Evolutionary conservation across 345 rosid species (phyloP), one percentile per base, ranked within the genome.

Genomic region (Brassica incana): DNA sequence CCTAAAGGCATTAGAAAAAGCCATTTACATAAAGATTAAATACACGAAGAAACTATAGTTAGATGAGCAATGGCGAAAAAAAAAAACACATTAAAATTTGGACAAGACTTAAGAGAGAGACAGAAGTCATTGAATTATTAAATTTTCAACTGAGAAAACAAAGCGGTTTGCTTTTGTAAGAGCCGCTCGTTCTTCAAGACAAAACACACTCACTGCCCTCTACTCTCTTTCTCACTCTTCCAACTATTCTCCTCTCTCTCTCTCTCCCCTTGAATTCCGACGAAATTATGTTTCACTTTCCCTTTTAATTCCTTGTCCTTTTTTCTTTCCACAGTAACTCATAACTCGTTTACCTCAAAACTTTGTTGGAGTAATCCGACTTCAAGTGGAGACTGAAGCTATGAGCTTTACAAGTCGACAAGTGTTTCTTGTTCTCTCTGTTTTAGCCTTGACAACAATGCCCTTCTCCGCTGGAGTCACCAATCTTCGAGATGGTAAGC

Each of bases 401-500:
- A 89, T 89, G 92, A 85, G 87, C 68, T 86, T 52, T 71, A 75
- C 23, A 68, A 85, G 77, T 73, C 16, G 76, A 74, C 33, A 84
- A 67, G 32, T 76, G 77, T 2, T 75, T 12, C 67, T 75, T 83
- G 82, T 80, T 66, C 72, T 88, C 80, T 76, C 79, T 84, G 78
- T 83, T 60, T 45, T 77, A 58, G 81, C 84, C 32, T 75, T 82
- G 56, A 78, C 83, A 14, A 48, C 56, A 77, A 68, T 81, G 70
- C 86, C 91, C 5, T 78, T 88, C 76, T 84, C 83, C 12, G 36
- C 79, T 79, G 88, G 87, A 52, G 10, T 27, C 6, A 88, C 94
- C 58, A 90, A 88, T 81, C 88, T 76, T 71, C 85, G 88, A 67
- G 97, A 92, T 77, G 93, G 97, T 92, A 85, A 33, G 38, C 32